phyloP scores from a whole-genome alignment of 1,284 basidiomycete species.

The Trichosporon coremiiforme region DNA sequence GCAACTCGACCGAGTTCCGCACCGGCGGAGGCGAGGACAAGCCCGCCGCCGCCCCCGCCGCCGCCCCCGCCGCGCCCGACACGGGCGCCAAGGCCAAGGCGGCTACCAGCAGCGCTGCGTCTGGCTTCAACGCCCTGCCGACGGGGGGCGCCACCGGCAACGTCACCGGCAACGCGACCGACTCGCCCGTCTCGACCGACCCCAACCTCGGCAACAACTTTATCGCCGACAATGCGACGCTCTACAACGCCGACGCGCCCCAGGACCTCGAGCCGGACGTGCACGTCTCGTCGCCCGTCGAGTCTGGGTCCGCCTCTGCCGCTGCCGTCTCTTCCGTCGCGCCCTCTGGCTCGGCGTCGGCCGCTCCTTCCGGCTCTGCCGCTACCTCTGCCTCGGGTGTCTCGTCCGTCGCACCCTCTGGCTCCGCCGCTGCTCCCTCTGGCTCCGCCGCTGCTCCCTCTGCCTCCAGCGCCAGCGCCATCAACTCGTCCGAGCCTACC shows the following conservation, averaged over 20 bases:
- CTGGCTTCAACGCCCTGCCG: neutral
- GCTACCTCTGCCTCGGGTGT: neutral
- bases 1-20: slow-evolving; percentile 9
- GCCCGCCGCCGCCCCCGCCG: neutral
- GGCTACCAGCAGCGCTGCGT: neutral
- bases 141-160: neutral
- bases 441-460: neutral
- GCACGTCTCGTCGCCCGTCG: neutral
- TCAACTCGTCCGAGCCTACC: neutral
- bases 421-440: neutral
- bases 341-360: neutral
- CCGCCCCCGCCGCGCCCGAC: neutral
- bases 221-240: slow-evolving; percentile 2
- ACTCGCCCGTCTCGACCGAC: neutral
- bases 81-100: slow-evolving; percentile 8
- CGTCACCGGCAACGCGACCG: neutral
- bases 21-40: neutral
- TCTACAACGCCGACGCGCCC: neutral
- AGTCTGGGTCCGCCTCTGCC: neutral
- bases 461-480: neutral
- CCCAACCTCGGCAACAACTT: neutral
- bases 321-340: neutral
- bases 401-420: neutral
- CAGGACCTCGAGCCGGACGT: neutral
- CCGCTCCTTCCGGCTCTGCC: neutral